Percentiles rank a stretch among this genome's conserved stretches.
Evolutionary conservation across 1,139 yeast species (phyloP).

Genomic region (Diutina mesorugosa): DNA sequence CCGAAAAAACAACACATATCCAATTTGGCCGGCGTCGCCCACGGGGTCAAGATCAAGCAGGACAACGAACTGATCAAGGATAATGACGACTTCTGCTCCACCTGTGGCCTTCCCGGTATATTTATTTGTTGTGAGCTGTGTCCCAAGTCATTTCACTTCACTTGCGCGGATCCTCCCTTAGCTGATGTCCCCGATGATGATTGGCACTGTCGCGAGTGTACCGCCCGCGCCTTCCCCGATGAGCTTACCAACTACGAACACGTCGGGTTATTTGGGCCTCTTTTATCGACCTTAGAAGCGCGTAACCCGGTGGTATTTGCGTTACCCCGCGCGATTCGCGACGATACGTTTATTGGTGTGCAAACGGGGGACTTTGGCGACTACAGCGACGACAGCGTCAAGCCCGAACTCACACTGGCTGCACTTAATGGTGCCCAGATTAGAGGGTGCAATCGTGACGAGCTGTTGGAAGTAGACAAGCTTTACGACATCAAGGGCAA

Average conservation of each 20-base stretch:
- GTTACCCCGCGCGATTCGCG: constrained; percentile 58
- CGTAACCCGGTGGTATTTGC: constrained; percentile 64
- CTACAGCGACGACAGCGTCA: constrained; percentile 57
- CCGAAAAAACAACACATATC: background rate
- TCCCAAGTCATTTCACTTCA: constrained; percentile 82
- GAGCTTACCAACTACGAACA: constrained; percentile 18
- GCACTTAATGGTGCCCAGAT: constrained; percentile 28
- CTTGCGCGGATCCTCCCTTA: constrained; percentile 84
- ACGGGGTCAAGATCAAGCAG: constrained; percentile 2
- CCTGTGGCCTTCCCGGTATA: constrained; percentile 82
- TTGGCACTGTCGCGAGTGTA: constrained; percentile 82
- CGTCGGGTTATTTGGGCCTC: constrained; percentile 48
- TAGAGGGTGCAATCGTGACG: constrained; percentile 24
- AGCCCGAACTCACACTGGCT: constrained; percentile 32
- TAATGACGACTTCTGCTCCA: constrained; percentile 80
- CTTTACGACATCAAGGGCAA: constrained; percentile 53
- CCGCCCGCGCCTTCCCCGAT: constrained; percentile 9
- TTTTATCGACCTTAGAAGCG: constrained; percentile 43
- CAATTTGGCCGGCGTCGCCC: background rate
- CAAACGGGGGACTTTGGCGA: constrained; percentile 34
- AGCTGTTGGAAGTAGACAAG: constrained; percentile 48
- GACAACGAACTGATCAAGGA: constrained; percentile 22
- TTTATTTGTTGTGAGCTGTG: constrained; percentile 91
- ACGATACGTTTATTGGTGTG: constrained; percentile 60
- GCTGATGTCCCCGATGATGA: constrained; percentile 77